Conservation (phyloP, 2,329 filamentous ascomycete species). For the Fusarium sarcochroum region DNA sequence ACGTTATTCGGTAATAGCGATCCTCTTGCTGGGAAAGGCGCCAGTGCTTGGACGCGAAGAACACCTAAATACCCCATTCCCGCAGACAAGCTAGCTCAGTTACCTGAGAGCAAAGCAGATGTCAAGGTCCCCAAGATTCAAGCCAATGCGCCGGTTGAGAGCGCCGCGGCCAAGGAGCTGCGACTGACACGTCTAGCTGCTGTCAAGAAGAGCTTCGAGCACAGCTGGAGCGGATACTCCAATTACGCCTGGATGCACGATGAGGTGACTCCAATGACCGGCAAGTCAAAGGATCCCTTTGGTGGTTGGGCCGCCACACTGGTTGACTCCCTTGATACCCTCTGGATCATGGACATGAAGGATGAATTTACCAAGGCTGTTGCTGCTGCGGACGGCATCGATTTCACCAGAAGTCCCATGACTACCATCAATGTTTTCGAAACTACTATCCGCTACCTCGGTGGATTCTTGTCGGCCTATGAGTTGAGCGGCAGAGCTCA, state of each 20-base stretch:
- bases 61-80: conserved; percentile 44
- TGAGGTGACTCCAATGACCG: conserved; percentile 70
- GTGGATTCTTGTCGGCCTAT: conserved; percentile 75
- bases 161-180: conserved; percentile 49
- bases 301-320: conserved; percentile 76
- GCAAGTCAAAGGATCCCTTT: conserved; percentile 67
- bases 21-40: conserved; percentile 42
- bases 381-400: conserved; percentile 67
- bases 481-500: conserved; percentile 69
- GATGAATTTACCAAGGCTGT: conserved; percentile 75
- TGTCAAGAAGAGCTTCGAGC: conserved; percentile 65
- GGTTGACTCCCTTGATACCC: conserved; percentile 74
- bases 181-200: conserved; percentile 56
- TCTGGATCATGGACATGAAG: conserved; percentile 78
- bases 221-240: conserved; percentile 73
- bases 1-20: conserved; percentile 37
- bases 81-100: conserved; percentile 39
- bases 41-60: conserved; percentile 44
- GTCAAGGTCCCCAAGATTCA: conserved; percentile 49
- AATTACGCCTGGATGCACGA: conserved; percentile 73
- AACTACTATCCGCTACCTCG: conserved; percentile 77
- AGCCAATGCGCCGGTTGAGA: conserved; percentile 52
- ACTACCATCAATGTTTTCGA: conserved; percentile 74
- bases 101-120: conserved; percentile 53
- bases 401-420: conserved; percentile 67